Percentiles rank a stretch among this genome's conserved stretches.
These are phyloP conservation scores for Metschnikowia similis DNA, from an alignment of 805 yeast genomes.

Conservation along the genomic window DNA sequence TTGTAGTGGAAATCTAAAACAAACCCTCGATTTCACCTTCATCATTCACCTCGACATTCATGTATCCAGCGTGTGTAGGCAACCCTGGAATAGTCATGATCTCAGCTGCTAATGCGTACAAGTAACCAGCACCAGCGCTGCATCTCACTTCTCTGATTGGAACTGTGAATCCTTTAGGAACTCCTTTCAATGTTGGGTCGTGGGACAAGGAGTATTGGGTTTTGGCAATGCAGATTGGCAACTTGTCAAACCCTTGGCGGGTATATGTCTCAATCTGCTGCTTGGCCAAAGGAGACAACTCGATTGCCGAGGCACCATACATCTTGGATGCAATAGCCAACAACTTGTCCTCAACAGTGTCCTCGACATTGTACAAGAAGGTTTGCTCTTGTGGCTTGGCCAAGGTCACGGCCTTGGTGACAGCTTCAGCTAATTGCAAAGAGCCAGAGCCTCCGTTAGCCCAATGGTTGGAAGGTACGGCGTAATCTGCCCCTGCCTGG, in stretches of 20 bases:
- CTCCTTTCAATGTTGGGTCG: constrained; percentile 90
- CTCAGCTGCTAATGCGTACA: constrained; percentile 94
- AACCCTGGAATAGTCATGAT: constrained; percentile 97
- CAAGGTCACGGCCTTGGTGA: constrained; percentile 59
- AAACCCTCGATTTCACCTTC: constrained; percentile 91
- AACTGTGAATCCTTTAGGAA: constrained; percentile 88
- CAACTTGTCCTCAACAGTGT: constrained; percentile 76
- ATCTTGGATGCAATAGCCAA: constrained; percentile 74
- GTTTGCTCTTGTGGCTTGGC: constrained; percentile 24
- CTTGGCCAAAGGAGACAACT: constrained; percentile 76
- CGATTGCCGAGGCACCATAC: constrained; percentile 90
- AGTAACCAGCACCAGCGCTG: constrained; percentile 93
- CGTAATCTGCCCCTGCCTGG: constrained; percentile 90
- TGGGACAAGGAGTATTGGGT: constrained; percentile 96
- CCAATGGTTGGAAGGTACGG: constrained; percentile 91
- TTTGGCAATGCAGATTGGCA: constrained; percentile 96
- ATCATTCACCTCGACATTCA: constrained; percentile 92
- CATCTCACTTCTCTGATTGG: constrained; percentile 94
- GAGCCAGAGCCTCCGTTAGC: constrained; percentile 95
- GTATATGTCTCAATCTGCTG: constrained; percentile 78
- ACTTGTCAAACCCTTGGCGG: constrained; percentile 79
- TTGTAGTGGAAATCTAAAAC: constrained; percentile 41
- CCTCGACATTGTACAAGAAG: constrained; percentile 66
- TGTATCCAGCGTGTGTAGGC: constrained; percentile 93
- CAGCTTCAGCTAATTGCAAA: constrained; percentile 75